Conservation (phyloP, 2,329 filamentous ascomycete genomes). For the Coleophoma eucalyptorum region DNA sequence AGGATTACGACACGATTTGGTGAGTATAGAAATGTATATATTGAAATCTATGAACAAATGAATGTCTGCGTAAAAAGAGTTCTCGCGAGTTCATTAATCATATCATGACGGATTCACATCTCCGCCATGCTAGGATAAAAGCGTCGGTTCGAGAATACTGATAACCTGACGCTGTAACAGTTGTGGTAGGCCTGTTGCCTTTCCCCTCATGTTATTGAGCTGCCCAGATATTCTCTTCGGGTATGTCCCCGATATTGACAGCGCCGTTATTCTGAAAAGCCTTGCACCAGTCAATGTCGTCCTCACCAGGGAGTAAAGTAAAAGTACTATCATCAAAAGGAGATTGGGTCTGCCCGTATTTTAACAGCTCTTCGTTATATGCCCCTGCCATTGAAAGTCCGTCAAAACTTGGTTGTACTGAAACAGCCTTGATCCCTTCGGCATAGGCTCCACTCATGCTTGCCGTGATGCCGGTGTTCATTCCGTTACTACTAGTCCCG, state of each 20-base stretch:
- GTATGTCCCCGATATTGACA: conserved; percentile 13
- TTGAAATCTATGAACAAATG: conserved; percentile 20
- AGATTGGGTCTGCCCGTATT: conserved; percentile 36
- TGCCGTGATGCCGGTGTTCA: conserved; percentile 13
- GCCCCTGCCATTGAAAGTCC: not conserved
- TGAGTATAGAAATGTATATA: not conserved
- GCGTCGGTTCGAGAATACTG: conserved; percentile 20
- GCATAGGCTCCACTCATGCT: conserved; percentile 2
- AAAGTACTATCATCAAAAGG: conserved; percentile 30
- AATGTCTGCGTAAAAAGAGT: not conserved
- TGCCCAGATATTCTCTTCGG: conserved; percentile 23
- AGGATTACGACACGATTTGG: too few relatives aligned
- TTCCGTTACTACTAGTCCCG: conserved; percentile 12
- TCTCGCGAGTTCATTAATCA: conserved; percentile 5
- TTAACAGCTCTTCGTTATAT: conserved; percentile 26
- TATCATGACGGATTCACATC: conserved; percentile 2
- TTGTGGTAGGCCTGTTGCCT: conserved; percentile 29
- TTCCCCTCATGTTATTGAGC: conserved; percentile 28
- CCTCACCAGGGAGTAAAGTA: conserved; percentile 38
- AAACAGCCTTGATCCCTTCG: not conserved
- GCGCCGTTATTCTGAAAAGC: conserved; percentile 25
- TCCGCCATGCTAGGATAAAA: conserved; percentile 13
- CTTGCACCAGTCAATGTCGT: conserved; percentile 43
- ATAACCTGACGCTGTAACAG: conserved; percentile 16
- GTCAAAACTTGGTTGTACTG: not conserved